Base-by-base conservation (phyloP, 306 rosid species). In the Senna tora region DNA sequence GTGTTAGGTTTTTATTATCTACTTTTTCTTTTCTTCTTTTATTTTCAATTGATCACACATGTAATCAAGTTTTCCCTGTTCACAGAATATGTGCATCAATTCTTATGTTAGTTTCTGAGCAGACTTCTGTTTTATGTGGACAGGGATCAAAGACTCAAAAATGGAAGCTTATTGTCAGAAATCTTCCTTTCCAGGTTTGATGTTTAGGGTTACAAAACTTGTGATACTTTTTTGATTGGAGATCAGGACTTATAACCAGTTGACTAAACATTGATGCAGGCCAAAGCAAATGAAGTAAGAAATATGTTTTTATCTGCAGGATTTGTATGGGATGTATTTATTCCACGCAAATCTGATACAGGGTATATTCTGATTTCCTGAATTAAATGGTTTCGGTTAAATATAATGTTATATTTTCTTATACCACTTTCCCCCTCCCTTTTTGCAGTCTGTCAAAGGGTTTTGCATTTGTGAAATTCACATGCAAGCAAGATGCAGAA, bases 121-220 rank as follows among this genome's bases (percentile, higher is more conserved):
- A 62, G 59, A 34, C 73, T 46, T 67, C 53, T 67, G 60, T 32
- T 65, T 17, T 74, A 39, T 81, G 67, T 78, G 74, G 52, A 54
- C 84, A 94, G 99, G 97, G 99, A 43, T 81, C 97, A 84, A 94
- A 91, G 89, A 89, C 95, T 82, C 97, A 75, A 74, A 89, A 89
- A 79, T 94, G 99, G 97, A 94, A 91, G 85, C 88, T 94, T 72
- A 94, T 94, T 49, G 62, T 91, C 57, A 86, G 99, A 78, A 91
- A 94, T 77, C 85, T 94, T 74, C 99, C 99, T 77, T 94, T 94
- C 85, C 76, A 94, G 99, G 99, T 94, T 76, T 60, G 74, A 53
- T 59, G 15, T 71, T 34, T 52, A 41, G 33, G 61, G 32, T 58
- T 59, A 59, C 11, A 32, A 39, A 45, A 53, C 52, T 61, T 83